These are phyloP conservation scores for Leccinum fuscescens DNA, from an alignment of 1,284 basidiomycete species.

Conservation along the genomic window DNA sequence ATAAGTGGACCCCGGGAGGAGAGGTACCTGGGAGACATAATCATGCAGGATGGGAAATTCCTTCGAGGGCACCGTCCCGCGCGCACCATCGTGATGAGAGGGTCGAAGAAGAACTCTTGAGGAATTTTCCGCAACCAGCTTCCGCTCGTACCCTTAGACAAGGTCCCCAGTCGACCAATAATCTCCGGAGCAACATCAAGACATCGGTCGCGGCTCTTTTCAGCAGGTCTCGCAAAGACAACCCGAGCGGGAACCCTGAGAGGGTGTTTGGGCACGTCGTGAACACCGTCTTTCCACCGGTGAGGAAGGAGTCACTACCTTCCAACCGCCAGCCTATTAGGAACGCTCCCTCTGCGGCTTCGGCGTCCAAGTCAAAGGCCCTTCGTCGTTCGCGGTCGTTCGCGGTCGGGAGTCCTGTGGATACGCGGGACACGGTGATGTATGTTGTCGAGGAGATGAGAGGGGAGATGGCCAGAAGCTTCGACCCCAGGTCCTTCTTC, in stretches of 20 bases:
- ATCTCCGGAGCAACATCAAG: conserved; percentile 5
- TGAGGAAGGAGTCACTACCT: conserved; percentile 19
- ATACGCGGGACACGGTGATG: conserved; percentile 13
- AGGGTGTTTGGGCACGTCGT: conserved; percentile 17
- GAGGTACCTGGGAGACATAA: background rate
- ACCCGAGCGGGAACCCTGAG: background rate
- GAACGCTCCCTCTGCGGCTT: background rate
- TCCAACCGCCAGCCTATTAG: background rate
- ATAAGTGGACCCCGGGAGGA: conserved; percentile 3
- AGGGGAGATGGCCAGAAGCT: conserved; percentile 12
- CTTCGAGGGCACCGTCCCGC: background rate
- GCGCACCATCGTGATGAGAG: background rate
- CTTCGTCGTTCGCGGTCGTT: conserved; percentile 31
- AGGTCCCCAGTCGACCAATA: conserved; percentile 3
- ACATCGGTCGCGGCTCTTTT: conserved; percentile 11
- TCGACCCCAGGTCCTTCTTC: conserved; percentile 22
- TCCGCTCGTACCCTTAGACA: conserved; percentile 8
- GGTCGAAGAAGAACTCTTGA: background rate
- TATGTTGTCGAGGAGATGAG: conserved; percentile 22
- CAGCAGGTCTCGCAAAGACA: conserved; percentile 2
- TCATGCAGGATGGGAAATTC: conserved; percentile 6
- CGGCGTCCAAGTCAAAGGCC: background rate
- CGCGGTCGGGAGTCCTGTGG: conserved; percentile 8
- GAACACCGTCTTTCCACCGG: conserved; percentile 9
- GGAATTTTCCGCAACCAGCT: too few relatives aligned